Evolutionary conservation across 78 protist genomes (phyloP).

Genomic region (Anaeramoeba ignava): DNA sequence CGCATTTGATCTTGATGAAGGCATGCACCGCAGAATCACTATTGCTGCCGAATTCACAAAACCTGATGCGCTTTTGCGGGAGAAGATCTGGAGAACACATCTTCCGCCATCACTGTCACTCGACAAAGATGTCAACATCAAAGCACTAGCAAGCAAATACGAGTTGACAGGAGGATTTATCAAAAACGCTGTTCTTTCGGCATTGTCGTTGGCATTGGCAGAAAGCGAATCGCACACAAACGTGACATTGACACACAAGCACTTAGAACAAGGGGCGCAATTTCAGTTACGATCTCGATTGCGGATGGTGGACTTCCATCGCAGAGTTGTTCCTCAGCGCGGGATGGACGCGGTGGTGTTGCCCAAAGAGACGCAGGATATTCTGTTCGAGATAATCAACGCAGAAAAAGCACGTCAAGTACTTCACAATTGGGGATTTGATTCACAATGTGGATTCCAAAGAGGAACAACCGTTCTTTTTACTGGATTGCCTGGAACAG

Average conservation of each 20-base stretch:
- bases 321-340: slow-evolving; percentile 25
- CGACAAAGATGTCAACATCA: slow-evolving; percentile 33
- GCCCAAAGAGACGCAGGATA: neutral
- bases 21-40: slow-evolving; percentile 55
- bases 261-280: slow-evolving; percentile 34
- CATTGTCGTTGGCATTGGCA: slow-evolving; percentile 40
- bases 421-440: slow-evolving; percentile 49
- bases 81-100: slow-evolving; percentile 33
- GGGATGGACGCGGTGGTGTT: slow-evolving; percentile 32
- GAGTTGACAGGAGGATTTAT: slow-evolving; percentile 61
- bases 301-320: slow-evolving; percentile 28
- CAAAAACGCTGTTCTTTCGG: slow-evolving; percentile 43
- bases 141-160: slow-evolving; percentile 28
- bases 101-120: slow-evolving; percentile 11
- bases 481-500: slow-evolving; percentile 37
- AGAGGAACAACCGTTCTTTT: slow-evolving; percentile 27
- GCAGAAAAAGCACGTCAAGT: slow-evolving; percentile 36
- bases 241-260: slow-evolving; percentile 13
- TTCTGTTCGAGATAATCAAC: slow-evolving; percentile 27
- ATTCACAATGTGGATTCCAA: slow-evolving; percentile 2
- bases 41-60: slow-evolving; percentile 38
- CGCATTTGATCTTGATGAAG: slow-evolving; percentile 44
- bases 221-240: neutral
- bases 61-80: slow-evolving; percentile 38
- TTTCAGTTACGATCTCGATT: slow-evolving; percentile 31